Conservation (phyloP, 2,329 filamentous ascomycete genomes). For the Cordyceps farinosa region DNA sequence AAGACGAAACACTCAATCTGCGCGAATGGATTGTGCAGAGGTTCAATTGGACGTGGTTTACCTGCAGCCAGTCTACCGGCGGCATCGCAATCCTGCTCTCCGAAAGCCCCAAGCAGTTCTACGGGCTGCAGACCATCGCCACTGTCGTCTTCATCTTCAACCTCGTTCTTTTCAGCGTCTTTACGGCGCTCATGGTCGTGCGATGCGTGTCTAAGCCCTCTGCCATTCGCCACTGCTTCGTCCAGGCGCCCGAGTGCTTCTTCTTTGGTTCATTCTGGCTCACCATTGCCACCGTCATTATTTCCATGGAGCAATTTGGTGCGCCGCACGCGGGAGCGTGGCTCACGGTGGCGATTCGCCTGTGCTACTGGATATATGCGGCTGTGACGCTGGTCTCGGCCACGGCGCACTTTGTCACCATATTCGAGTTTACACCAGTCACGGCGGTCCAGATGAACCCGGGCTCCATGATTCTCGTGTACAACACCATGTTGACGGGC, state of each 20-base stretch:
- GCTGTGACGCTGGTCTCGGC: too few relatives aligned
- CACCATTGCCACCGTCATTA: conserved; percentile 30
- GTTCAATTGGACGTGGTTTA: neutral
- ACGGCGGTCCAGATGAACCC: too few relatives aligned
- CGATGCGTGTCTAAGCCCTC: neutral
- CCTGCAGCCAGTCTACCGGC: neutral
- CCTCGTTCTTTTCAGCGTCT: neutral
- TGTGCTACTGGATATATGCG: too few relatives aligned
- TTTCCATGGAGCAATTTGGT: too few relatives aligned
- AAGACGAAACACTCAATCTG: neutral
- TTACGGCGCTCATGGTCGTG: neutral
- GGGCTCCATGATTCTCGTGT: too few relatives aligned
- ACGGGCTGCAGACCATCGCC: too few relatives aligned
- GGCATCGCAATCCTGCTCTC: neutral
- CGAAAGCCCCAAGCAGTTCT: neutral
- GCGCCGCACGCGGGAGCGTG: too few relatives aligned
- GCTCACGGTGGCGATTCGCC: too few relatives aligned
- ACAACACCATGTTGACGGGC: too few relatives aligned
- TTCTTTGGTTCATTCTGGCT: conserved; percentile 62
- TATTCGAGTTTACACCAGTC: too few relatives aligned
- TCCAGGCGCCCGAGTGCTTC: conserved; percentile 53
- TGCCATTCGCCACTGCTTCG: too few relatives aligned
- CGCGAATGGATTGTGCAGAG: neutral
- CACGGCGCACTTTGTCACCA: too few relatives aligned
- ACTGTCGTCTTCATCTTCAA: neutral